Base-by-base conservation (phyloP, 1,139 yeast genomes). In the Zygosaccharomyces pseudobailii region DNA sequence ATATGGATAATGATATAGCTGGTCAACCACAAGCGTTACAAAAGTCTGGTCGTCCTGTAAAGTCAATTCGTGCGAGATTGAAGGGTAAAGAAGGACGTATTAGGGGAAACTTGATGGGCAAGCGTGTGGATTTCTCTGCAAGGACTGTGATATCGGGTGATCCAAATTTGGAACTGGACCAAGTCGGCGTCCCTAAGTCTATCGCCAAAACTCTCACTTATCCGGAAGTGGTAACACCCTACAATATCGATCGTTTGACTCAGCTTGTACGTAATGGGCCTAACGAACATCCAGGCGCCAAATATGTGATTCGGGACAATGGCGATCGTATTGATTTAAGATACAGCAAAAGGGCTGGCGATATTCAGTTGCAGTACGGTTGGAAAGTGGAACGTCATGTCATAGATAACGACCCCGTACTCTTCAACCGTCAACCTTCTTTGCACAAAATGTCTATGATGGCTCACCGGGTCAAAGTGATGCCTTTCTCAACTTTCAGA, bases 131-230 rank as follows among this genome's bases (percentile, higher is more conserved):
- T 71, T 94, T 92, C 65, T 89, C 97, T 31, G 98, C 98, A 8
- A 90, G 98, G 76, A 92, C 98, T 1, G 99, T 94, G 64, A 92
- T 92, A 74, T 89, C 97, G 10, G 98, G 98, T 78, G 99, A 94
- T 67, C 99, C 99, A 36, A 94, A 94, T 63, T 77, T 92, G 62
- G 97, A 92, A 62, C 78, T 94, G 59, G 98, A 94, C 68, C 97
- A 92, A 72, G 98, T 92, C 51, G 99, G 98, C 73, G 98, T 92
- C 9, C 99, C 99, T 46, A 82, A 87, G 59, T 86, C 96, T 41
- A 92, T 92, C 69, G 98, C 99, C 3, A 82, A 94, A 66, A 92
- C 97, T 2, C 74, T 92, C 56, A 84, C 97, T 0, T 92, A 94
- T 63, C 99, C 99, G 8, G 99, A 92, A 69, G 86, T 90, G 49